Evolutionary conservation across 2,329 filamentous ascomycete genomes (phyloP), one percentile per base, ranked within the genome.

Genomic region (Trichoderma sp.): DNA sequence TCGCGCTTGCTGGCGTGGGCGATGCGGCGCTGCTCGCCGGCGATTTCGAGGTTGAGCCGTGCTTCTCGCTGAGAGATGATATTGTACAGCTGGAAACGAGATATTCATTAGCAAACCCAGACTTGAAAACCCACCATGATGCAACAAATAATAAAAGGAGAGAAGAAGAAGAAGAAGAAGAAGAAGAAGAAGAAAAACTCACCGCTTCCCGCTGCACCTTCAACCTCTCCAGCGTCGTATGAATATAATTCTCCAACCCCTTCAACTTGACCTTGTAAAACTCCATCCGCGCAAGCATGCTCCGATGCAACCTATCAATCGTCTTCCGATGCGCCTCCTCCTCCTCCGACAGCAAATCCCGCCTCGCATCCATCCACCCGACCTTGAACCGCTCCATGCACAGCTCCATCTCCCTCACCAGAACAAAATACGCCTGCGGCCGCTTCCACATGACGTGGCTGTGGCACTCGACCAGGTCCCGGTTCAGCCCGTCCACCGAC

Each of bases 51-150:
- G 69, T 86, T 88, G 64, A 89, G 80, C 66, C 87, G 84, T 5
- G 84, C 86, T 72, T 88, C 86, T 61, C 85, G 84, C 75, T 88
- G 86, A 4, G 85, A 84, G 72, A 88, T 87, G 74, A 88, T 86
- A 73, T 88, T 88, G 74, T 88, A 88, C 7, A 89, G 77, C 85
- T 88, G 28, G 5, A 28, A 28, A 28, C 28, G 5, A 28, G 28
- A 28, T 24, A 28, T 28, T 7, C 28, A 4, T 28, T 28, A 28
- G 28, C 28, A 28, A 7, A 28, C 28, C 5, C 28, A 28, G 7
- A 28, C 30, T 9, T 9, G 64, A 9, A 30, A 9, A 9, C 30
- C 30, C 6, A 2, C 7, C 7, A 30, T 30, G 30, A 30, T 28
- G 5, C 5, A 28, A 5, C 5, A 28, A 7, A 34, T 7, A 7